Percentiles rank a stretch among this genome's conserved stretches.
Evolutionary conservation across 441 rosid genomes (phyloP).

Genomic region (Pelargonium australe): DNA sequence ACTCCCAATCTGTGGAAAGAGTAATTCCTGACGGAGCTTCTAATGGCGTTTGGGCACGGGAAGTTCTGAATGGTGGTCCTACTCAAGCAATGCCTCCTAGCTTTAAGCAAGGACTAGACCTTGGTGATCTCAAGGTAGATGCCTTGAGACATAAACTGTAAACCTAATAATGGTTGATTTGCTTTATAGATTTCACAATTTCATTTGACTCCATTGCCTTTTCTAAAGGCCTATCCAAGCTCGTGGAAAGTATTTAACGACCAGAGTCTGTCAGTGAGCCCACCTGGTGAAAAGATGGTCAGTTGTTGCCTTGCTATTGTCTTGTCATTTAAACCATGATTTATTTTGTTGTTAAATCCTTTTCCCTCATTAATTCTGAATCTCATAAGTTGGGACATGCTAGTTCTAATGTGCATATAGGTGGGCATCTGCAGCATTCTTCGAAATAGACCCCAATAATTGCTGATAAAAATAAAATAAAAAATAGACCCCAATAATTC

Average conservation of each 20-base stretch:
- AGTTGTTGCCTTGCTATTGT: conserved; percentile 23
- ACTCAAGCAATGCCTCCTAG: conserved; percentile 68
- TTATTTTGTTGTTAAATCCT: background rate
- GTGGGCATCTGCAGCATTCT: background rate
- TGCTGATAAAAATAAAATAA: too few relatives aligned
- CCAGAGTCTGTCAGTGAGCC: conserved; percentile 30
- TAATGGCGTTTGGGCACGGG: conserved; percentile 77
- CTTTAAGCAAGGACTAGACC: conserved; percentile 72
- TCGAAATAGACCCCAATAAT: conserved; percentile 3
- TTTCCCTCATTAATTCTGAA: background rate
- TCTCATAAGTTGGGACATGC: conserved; percentile 5
- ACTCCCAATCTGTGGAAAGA: conserved; percentile 54
- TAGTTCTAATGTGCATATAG: conserved; percentile 1
- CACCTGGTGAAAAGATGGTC: conserved; percentile 60
- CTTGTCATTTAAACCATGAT: conserved; percentile 9
- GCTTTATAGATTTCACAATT: background rate
- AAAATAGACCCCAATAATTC: conserved; percentile 2
- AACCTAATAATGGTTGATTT: background rate
- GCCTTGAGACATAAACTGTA: background rate
- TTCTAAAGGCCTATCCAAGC: conserved; percentile 55
- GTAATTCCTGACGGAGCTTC: conserved; percentile 66
- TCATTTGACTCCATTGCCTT: conserved; percentile 5
- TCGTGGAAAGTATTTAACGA: conserved; percentile 74
- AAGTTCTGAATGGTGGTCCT: conserved; percentile 69
- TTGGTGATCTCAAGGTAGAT: conserved; percentile 77